A percentile compares a stretch with the other conserved stretches of the same genome.
These are phyloP conservation scores for Trametes hirsuta DNA, from an alignment of 1,284 basidiomycete genomes.

Conservation along the genomic window DNA sequence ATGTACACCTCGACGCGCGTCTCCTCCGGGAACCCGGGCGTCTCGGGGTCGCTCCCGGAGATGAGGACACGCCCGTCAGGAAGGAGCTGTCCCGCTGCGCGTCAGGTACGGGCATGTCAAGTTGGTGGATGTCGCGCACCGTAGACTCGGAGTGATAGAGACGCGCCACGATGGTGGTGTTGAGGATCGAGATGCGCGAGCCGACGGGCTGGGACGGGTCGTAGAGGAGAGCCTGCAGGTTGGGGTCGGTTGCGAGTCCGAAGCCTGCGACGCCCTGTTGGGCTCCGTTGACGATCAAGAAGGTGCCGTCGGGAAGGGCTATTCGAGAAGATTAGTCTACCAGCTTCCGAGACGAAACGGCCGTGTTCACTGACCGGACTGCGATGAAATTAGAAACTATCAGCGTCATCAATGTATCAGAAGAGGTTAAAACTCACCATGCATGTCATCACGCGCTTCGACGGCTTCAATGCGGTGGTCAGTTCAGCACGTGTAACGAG, in stretches of 20 bases:
- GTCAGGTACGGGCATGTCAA: neutral
- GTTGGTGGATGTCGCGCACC: constrained; percentile 19
- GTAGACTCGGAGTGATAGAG: constrained; percentile 80
- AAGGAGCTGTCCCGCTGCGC: constrained; percentile 42
- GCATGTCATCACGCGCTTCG: constrained; percentile 74
- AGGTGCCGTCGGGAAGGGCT: constrained; percentile 73
- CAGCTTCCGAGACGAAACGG: neutral
- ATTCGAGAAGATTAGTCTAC: neutral
- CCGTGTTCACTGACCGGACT: constrained; percentile 28
- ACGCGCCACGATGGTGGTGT: constrained; percentile 75
- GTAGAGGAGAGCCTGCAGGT: constrained; percentile 67
- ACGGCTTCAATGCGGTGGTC: constrained; percentile 50
- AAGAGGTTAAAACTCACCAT: constrained; percentile 44
- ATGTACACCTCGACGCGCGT: constrained; percentile 76
- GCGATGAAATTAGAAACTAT: neutral
- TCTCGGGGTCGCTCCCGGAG: constrained; percentile 75
- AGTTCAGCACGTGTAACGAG: neutral
- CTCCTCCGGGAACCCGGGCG: constrained; percentile 61
- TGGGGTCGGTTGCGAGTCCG: constrained; percentile 67
- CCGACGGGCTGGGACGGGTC: constrained; percentile 62
- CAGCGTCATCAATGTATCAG: neutral
- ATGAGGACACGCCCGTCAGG: constrained; percentile 73
- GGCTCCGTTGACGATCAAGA: constrained; percentile 73
- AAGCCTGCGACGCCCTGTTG: constrained; percentile 74
- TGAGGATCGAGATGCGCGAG: constrained; percentile 68